Conservation (phyloP, 768 basidiomycete species). For the Coprinopsis strossmayeri region DNA sequence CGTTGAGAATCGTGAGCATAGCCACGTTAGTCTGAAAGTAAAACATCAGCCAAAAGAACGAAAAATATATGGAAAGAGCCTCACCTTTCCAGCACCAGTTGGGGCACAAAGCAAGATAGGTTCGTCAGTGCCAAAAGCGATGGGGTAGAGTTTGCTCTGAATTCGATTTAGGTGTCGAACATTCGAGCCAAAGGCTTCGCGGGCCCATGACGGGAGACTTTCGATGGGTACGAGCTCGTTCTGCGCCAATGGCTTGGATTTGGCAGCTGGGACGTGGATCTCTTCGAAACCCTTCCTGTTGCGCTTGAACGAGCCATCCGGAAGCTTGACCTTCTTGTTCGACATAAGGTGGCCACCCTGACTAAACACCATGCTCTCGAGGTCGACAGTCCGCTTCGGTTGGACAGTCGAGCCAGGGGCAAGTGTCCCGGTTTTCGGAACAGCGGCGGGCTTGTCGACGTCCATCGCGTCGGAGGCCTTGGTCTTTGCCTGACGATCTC, state of each 20-base stretch:
- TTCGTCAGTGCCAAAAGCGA: conserved; percentile 93
- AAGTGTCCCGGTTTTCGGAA: conserved; percentile 81
- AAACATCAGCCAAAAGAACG: conserved; percentile 13
- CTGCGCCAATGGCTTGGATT: conserved; percentile 57
- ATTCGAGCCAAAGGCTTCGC: conserved; percentile 63
- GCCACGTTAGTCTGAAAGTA: conserved; percentile 87
- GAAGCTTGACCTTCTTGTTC: conserved; percentile 97
- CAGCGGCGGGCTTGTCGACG: conserved; percentile 51
- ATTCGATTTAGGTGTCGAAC: conserved; percentile 80
- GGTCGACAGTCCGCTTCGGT: conserved; percentile 79
- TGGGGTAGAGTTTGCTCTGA: conserved; percentile 88
- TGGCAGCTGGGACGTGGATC: conserved; percentile 93
- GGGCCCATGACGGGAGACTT: conserved; percentile 79
- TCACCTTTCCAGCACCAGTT: conserved; percentile 96
- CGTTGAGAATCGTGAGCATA: conserved; percentile 89
- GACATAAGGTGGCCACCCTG: conserved; percentile 98
- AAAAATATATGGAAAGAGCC: conserved; percentile 16
- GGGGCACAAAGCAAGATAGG: conserved; percentile 95
- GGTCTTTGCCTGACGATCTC: conserved; percentile 64
- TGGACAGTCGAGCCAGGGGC: conserved; percentile 83
- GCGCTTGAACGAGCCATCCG: conserved; percentile 96
- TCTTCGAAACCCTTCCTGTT: conserved; percentile 96
- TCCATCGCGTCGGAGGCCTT: conserved; percentile 62
- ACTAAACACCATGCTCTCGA: conserved; percentile 92
- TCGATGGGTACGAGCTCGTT: conserved; percentile 69